Evolutionary conservation across 139 green algal genomes (phyloP), one percentile per base, ranked within the genome.

Genomic region (Spirogloea muscicola): DNA sequence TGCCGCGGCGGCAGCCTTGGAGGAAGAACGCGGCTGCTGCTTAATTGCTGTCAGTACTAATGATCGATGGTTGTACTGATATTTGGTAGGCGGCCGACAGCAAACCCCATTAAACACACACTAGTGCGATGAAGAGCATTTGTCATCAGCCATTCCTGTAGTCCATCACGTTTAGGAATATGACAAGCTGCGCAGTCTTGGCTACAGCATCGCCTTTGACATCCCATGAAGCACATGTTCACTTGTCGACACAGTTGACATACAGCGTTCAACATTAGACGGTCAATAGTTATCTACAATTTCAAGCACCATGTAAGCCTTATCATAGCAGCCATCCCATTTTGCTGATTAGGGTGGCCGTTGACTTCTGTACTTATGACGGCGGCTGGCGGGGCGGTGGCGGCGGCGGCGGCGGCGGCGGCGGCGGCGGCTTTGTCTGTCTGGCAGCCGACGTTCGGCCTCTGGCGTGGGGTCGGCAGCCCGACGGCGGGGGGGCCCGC

Each of bases 231-330:
- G 25, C 98, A 82, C 69, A 99, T 87, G 88, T 85, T 93, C 87
- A 89, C 96, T 58, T 97, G 96, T 29, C 95, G 75, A 2, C 90
- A 77, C 80, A 99, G 96, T 81, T 99, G 99, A 36, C 95, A 93
- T 41, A 94, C n/a, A n/a, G n/a, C n/a, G n/a, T n/a, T n/a, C n/a
- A n/a, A n/a, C n/a, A n/a, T n/a, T n/a, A n/a, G n/a, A n/a, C n/a
- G n/a, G n/a, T n/a, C n/a, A n/a, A n/a, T n/a, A n/a, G n/a, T n/a
- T n/a, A n/a, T n/a, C n/a, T n/a, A n/a, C n/a, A n/a, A n/a, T n/a
- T n/a, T n/a, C n/a, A n/a, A n/a, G n/a, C n/a, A n/a, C n/a, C n/a
- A n/a, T n/a, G n/a, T n/a, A n/a, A n/a, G n/a, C n/a, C n/a, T n/a
- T n/a, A n/a, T n/a, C n/a, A n/a, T n/a, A n/a, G 94, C 43, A 94